A percentile compares a stretch with the other conserved stretches of the same genome.
Conservation (phyloP, 371 early-diverging fungal genomes). For the Syncephalastrum contaminatum region DNA sequence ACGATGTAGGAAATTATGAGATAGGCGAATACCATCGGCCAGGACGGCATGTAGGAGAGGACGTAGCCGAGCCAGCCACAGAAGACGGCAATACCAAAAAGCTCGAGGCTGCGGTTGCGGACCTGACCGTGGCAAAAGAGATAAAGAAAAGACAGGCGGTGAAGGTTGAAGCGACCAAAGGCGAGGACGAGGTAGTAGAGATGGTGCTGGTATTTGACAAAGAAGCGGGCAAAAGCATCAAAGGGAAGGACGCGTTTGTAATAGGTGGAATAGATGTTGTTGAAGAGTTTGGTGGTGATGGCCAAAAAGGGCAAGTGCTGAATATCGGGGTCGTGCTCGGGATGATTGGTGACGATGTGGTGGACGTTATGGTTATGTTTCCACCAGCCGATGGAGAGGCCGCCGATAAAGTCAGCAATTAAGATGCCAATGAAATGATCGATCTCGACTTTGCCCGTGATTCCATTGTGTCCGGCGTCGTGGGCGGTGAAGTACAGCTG, state of each 20-base stretch:
- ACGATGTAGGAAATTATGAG: conserved; percentile 78
- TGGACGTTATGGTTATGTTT: conserved; percentile 94
- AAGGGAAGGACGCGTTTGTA: conserved; percentile 80
- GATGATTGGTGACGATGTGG: conserved; percentile 87
- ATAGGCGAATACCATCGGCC: conserved; percentile 63
- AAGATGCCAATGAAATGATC: conserved; percentile 84
- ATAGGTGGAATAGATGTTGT: conserved; percentile 89
- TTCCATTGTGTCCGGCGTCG: conserved; percentile 93
- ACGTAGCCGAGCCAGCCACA: conserved; percentile 79
- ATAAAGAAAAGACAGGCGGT: conserved; percentile 72
- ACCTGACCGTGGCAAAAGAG: conserved; percentile 60
- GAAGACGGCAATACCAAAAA: conserved; percentile 69
- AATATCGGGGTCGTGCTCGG: conserved; percentile 95
- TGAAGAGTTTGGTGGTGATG: conserved; percentile 76
- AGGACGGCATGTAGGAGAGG: conserved; percentile 67
- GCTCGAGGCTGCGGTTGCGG: conserved; percentile 73
- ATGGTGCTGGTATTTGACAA: conserved; percentile 83
- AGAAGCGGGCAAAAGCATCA: conserved; percentile 71
- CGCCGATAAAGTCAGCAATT: conserved; percentile 82
- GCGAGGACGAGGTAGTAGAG: conserved; percentile 83
- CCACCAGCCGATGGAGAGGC: conserved; percentile 96
- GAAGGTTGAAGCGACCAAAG: conserved; percentile 93
- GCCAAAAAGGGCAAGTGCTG: conserved; percentile 97
- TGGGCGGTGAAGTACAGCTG: conserved; percentile 92
- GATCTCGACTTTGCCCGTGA: conserved; percentile 70